phyloP scores from a whole-genome alignment of 441 rosid genomes.

The Gossypium trilobum region DNA sequence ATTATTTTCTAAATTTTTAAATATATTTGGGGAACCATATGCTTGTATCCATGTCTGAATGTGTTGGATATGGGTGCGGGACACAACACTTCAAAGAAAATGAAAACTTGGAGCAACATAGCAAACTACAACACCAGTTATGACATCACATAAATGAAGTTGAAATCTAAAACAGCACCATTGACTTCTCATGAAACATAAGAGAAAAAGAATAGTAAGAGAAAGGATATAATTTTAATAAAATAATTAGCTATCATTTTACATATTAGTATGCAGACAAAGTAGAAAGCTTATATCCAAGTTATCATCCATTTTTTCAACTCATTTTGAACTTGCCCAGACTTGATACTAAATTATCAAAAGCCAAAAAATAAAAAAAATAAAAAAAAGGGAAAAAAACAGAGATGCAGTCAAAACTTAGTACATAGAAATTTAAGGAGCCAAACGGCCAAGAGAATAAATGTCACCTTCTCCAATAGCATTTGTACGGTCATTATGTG shows the following conservation, averaged over 20 bases:
- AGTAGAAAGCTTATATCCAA: not conserved
- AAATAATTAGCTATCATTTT: not conserved
- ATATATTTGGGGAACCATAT: too few relatives aligned
- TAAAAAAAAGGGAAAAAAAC: too few relatives aligned
- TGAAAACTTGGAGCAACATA: too few relatives aligned
- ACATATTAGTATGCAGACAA: not conserved
- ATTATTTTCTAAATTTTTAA: too few relatives aligned
- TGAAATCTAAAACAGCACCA: not conserved
- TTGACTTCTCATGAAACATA: not conserved
- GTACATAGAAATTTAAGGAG: not conserved
- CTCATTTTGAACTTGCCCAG: not conserved
- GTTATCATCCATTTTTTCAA: not conserved
- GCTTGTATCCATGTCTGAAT: too few relatives aligned
- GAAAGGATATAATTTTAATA: not conserved
- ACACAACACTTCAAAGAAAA: not conserved
- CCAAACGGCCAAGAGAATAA: not conserved
- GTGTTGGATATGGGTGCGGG: too few relatives aligned
- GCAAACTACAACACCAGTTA: not conserved
- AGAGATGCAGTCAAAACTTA: not conserved
- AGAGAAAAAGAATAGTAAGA: not conserved
- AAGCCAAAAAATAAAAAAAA: not conserved
- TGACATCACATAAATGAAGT: not conserved
- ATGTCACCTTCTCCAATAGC: conserved; percentile 39
- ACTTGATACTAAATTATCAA: not conserved
- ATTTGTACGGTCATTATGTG: conserved; percentile 46